phyloP scores from a whole-genome alignment of 306 rosid genomes.

The Sophora flavescens region DNA sequence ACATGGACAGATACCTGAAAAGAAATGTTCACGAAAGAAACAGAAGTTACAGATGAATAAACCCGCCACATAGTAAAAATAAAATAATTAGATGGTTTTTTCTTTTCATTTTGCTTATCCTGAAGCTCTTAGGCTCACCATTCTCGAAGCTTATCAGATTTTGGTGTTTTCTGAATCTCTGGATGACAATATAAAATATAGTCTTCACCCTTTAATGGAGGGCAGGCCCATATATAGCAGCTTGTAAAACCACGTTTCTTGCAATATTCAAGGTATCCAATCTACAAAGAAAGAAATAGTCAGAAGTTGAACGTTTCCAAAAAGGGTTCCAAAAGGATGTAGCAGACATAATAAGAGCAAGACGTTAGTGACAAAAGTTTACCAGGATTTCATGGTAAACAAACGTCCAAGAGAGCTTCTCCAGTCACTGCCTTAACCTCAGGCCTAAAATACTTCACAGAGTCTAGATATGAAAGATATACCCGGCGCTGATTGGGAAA shows the following conservation, averaged over 20 bases:
- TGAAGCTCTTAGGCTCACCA: conserved; percentile 66
- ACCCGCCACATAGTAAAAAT: not conserved
- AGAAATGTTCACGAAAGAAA: conserved; percentile 42
- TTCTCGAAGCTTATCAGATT: conserved; percentile 98
- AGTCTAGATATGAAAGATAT: conserved; percentile 94
- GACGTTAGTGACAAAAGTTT: conserved; percentile 36
- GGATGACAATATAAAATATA: conserved; percentile 98
- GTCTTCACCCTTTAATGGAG: conserved; percentile 99
- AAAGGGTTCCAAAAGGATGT: conserved; percentile 29
- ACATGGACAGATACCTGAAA: conserved; percentile 90
- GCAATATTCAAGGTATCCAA: conserved; percentile 98
- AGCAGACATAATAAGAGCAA: conserved; percentile 17
- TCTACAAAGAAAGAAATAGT: conserved; percentile 56
- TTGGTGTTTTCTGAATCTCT: conserved; percentile 98
- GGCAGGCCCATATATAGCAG: conserved; percentile 99
- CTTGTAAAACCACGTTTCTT: conserved; percentile 94
- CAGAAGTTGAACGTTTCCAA: conserved; percentile 41
- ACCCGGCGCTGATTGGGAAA: conserved; percentile 98
- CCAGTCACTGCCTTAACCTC: conserved; percentile 89
- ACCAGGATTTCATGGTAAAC: conserved; percentile 99
- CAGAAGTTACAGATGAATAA: conserved; percentile 44
- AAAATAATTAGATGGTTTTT: conserved; percentile 31
- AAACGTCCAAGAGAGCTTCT: conserved; percentile 94
- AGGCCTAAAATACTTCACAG: conserved; percentile 97
- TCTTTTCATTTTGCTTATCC: not conserved